phyloP scores from a whole-genome alignment of 371 early-diverging fungal genomes.

The Circinella minor region DNA sequence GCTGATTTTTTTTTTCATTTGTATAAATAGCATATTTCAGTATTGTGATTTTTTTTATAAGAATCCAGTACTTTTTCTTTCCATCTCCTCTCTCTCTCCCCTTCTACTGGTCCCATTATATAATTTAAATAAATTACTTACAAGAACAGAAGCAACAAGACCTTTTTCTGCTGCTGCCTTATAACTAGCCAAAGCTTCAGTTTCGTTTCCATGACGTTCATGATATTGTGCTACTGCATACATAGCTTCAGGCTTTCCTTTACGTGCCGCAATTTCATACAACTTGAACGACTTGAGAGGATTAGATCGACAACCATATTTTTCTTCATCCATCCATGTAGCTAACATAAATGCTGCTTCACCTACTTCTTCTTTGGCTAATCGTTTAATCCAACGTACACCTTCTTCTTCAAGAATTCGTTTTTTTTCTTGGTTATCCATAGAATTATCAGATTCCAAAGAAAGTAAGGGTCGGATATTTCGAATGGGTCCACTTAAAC shows the following conservation, averaged over 20 bases:
- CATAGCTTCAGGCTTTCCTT: constrained; percentile 25
- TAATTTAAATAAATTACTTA: background rate
- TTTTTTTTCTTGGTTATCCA: constrained; percentile 23
- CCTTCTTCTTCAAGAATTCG: constrained; percentile 58
- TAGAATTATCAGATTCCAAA: background rate
- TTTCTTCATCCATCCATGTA: constrained; percentile 69
- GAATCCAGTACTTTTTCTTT: too few species aligned
- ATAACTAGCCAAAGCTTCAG: constrained; percentile 69
- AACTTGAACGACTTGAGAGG: constrained; percentile 47
- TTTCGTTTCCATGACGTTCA: constrained; percentile 61
- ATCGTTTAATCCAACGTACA: constrained; percentile 71
- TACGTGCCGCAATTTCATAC: constrained; percentile 35
- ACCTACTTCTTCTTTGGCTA: constrained; percentile 67
- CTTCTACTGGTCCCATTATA: too few species aligned
- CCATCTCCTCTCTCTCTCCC: too few species aligned
- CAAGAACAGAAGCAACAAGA: constrained; percentile 69
- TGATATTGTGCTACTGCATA: constrained; percentile 28
- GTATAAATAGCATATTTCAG: too few species aligned
- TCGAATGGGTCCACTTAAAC: constrained; percentile 1
- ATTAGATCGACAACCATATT: constrained; percentile 60
- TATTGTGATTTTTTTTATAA: too few species aligned
- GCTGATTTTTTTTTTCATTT: background rate
- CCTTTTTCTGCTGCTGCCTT: constrained; percentile 73
- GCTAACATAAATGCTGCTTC: constrained; percentile 76
- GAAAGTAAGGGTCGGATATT: background rate